Conservation (phyloP, 2,329 filamentous ascomycete genomes). For the Pseudocercospora pini-densiflorae region DNA sequence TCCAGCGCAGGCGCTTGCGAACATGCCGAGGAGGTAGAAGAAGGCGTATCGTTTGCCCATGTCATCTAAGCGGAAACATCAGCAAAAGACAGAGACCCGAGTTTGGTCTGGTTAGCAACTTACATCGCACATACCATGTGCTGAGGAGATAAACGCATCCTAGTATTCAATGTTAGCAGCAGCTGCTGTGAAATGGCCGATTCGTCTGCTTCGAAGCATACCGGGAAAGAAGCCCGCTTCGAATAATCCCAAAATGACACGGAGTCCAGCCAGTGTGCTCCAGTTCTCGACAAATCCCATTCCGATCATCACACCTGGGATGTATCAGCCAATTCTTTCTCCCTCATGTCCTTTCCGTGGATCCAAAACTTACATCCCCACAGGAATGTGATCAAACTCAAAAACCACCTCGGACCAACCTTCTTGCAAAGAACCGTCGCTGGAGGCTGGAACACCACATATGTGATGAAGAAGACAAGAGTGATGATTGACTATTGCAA, state of each 20-base stretch:
- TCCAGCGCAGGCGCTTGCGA: conserved; percentile 50
- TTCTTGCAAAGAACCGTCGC: conserved; percentile 69
- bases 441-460: conserved; percentile 71
- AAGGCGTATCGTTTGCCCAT: conserved; percentile 44
- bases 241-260: conserved; percentile 64
- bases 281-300: conserved; percentile 65
- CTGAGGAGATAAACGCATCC: conserved; percentile 35
- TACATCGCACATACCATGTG: conserved; percentile 29
- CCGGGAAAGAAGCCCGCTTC: conserved; percentile 59
- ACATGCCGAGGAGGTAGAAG: conserved; percentile 54
- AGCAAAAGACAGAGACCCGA: neutral
- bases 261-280: conserved; percentile 55
- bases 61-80: conserved; percentile 26
- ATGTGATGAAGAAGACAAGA: conserved; percentile 73
- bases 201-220: conserved; percentile 4
- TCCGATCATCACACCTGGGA: conserved; percentile 56
- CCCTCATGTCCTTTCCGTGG: neutral
- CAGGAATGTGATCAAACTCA: conserved; percentile 44
- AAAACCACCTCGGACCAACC: conserved; percentile 53
- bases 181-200: neutral
- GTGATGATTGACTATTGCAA: conserved; percentile 63
- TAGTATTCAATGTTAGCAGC: neutral
- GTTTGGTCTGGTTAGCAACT: neutral
- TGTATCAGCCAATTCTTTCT: neutral
- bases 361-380: conserved; percentile 54